Conservation (phyloP, 345 rosid genomes). For the Ailanthus altissimus region DNA sequence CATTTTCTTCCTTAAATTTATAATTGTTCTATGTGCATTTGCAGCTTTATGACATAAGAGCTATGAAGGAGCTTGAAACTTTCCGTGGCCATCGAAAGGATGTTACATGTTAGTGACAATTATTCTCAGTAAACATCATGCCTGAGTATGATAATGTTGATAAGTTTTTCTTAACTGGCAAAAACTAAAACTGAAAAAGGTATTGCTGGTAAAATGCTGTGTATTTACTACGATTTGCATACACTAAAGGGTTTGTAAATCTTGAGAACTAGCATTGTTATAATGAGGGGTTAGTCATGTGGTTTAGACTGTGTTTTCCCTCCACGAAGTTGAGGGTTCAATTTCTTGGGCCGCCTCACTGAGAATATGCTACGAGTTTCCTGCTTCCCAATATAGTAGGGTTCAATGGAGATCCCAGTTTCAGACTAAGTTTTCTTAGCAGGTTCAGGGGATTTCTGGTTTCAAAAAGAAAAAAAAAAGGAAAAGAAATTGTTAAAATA, state of each 20-base stretch:
- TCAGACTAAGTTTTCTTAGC: neutral
- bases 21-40: slow-evolving; percentile 18
- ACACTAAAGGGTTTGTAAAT: neutral
- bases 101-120: slow-evolving; percentile 74
- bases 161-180: neutral
- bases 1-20: neutral
- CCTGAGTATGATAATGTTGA: neutral
- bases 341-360: neutral
- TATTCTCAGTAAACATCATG: neutral
- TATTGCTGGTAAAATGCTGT: neutral
- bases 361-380: neutral
- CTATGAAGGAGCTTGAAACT: slow-evolving; percentile 99
- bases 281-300: neutral
- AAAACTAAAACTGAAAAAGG: neutral
- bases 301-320: neutral
- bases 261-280: neutral
- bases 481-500: neutral
- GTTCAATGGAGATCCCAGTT: neutral
- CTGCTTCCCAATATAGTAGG: neutral
- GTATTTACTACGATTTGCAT: neutral
- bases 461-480: neutral
- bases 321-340: neutral
- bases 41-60: slow-evolving; percentile 95
- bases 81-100: slow-evolving; percentile 95
- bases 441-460: neutral